Evolutionary conservation across 805 yeast genomes (phyloP), one percentile per base, ranked within the genome.

Genomic region (Ascoidea asiatica): DNA sequence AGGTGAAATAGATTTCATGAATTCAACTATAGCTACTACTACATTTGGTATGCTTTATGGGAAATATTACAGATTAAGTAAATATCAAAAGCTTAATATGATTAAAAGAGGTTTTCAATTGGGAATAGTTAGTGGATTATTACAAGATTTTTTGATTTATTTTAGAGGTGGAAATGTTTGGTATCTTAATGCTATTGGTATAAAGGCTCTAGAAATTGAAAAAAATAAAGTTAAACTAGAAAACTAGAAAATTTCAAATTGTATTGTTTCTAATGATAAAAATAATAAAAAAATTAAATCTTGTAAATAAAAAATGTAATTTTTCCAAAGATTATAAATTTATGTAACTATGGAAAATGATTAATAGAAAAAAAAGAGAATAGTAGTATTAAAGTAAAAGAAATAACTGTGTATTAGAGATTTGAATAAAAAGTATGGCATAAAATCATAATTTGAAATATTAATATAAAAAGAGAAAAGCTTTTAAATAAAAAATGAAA

Each of bases 111-210:
- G 88, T 8, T 63, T 75, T 4, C 55, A 65, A 4, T 60, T 81
- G 48, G 95, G 95, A 0, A 50, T 76, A 2, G 55, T 64, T 2
- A 64, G 75, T 40, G 95, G 95, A 0, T 51, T 81, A 19, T 60
- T 73, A 1, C 88, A 87, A 56, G 95, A 86, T 58, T 59, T 67
- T 4, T 56, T 81, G 52, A 69, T 79, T 29, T 73, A 66, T 51
- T 46, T 62, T 2, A 65, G 81, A 52, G 85, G 85, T 5, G 83
- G 80, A 2, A 60, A 68, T 39, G 68, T 79, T 6, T 84, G 92
- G 90, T 82, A 82, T 52, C 46, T 75, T 43, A 62, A 44, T 18
- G 17, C 18, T 7, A 23, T 23, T 11, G 33, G 39, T 18, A 37
- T 20, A 49, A 46, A 17, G 20, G 38, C 33, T 23, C 11, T 23